Evolutionary conservation across 2,329 filamentous ascomycete species (phyloP), one percentile per base, ranked within the genome.

Genomic region (Chaetomium sp.): DNA sequence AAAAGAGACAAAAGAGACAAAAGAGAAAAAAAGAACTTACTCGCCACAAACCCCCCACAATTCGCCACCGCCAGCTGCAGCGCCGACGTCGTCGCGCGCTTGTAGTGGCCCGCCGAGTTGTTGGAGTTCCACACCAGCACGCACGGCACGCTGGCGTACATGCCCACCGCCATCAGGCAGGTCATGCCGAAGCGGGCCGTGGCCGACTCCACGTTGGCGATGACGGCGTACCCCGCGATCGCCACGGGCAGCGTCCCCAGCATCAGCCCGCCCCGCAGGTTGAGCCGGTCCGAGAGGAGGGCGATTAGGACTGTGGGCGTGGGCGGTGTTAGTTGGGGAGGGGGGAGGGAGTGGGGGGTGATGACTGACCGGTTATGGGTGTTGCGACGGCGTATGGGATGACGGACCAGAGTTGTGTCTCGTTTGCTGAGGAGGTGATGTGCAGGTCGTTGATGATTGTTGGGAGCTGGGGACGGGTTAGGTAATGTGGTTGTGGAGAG

Each of bases 101-200:
- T 91, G 72, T 90, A 90, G 72, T 91, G 88, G 0, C 85, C 87
- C 0, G 87, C 86, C 0, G 83, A 87, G 72, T 90, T 90, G 72
- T 90, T 90, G 2, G 85, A 84, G 67, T 87, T 84, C 87, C 87
- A 90, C 1, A 83, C 87, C 10, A 90, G 76, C 3, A 89, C 83
- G 21, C 83, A 84, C 0, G 87, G 87, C 0, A 89, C 85, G 50
- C 83, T 85, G 54, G 81, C 80, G 72, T 89, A 90, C 72, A 89
- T 80, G 10, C 87, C 87, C 0, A 83, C 84, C 0, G 87, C 85
- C 85, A 89, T 88, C 61, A 90, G 77, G 70, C 87, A 88, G 0
- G 87, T 89, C 85, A 89, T 89, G 47, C 81, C 86, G 69, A 88
- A 90, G 60, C 85, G 83, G 9, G 83, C 78, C 1, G 38, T 62